phyloP scores from a whole-genome alignment of 495 filamentous ascomycete species.

The Neurospora intermedia region DNA sequence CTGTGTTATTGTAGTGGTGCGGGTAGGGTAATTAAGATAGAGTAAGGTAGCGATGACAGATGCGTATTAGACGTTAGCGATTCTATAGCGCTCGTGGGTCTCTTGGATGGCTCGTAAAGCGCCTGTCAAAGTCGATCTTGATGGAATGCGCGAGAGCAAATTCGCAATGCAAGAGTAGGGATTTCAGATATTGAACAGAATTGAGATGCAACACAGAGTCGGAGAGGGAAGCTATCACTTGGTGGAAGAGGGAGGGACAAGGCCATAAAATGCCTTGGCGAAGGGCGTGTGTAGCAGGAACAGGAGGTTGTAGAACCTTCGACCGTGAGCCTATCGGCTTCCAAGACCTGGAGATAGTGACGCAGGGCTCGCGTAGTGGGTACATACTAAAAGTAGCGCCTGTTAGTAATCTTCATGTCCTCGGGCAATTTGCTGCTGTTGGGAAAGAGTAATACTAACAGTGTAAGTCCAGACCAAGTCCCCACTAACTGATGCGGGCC shows the following conservation, averaged over 20 bases:
- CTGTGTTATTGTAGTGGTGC: neutral
- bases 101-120: neutral
- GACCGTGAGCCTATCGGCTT: constrained; percentile 21
- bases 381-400: neutral
- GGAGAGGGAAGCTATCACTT: neutral
- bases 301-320: constrained; percentile 24
- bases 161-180: neutral
- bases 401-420: neutral
- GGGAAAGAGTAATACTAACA: neutral
- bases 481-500: neutral
- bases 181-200: neutral
- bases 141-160: neutral
- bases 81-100: neutral
- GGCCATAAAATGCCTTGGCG: constrained; percentile 12
- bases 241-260: constrained; percentile 3
- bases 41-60: neutral
- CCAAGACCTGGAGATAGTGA: constrained; percentile 12
- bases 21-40: neutral
- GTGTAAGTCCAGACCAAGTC: neutral
- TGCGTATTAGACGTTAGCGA: neutral
- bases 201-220: neutral
- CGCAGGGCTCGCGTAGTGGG: constrained; percentile 17
- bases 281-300: constrained; percentile 7
- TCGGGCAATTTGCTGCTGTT: neutral
- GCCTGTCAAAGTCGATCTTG: neutral